Conservation (phyloP, 257 asterid genomes). For the Leptodermis oblonga region DNA sequence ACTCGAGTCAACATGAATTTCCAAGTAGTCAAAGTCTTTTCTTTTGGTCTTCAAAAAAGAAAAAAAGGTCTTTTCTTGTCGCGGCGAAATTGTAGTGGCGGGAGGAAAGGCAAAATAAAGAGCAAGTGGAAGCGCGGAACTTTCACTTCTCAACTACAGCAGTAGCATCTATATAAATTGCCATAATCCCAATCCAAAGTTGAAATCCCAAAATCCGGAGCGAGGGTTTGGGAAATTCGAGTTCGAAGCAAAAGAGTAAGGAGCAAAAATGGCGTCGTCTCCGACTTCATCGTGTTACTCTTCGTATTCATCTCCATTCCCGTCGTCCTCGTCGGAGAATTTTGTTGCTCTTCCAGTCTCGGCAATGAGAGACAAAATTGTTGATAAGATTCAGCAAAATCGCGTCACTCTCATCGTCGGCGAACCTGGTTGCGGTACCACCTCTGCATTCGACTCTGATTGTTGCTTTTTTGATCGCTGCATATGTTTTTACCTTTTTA, state of each 20-base stretch:
- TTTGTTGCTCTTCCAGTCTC: slow-evolving; percentile 60
- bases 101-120: not conserved
- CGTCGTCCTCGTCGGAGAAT: slow-evolving; percentile 24
- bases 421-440: slow-evolving; percentile 86
- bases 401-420: slow-evolving; percentile 92
- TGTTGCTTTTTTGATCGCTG: not conserved
- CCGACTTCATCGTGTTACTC: slow-evolving; percentile 37
- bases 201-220: not conserved
- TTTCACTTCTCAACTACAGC: not conserved
- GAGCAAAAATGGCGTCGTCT: slow-evolving; percentile 46
- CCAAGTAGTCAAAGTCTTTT: too few species aligned
- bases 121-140: not conserved
- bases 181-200: too few species aligned
- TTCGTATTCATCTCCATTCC: slow-evolving; percentile 24
- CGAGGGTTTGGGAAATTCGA: slow-evolving; percentile 4
- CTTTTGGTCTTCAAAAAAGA: too few species aligned
- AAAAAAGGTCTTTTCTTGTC: too few species aligned
- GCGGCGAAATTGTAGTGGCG: too few species aligned
- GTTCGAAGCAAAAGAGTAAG: not conserved
- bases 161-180: too few species aligned
- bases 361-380: slow-evolving; percentile 52
- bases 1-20: too few species aligned
- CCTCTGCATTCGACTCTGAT: too few species aligned
- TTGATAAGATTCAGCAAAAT: slow-evolving; percentile 72
- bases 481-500: not conserved